Evolutionary conservation across 2,329 filamentous ascomycete species (phyloP).

Genomic region (Phaeophleospora eucalypticola): DNA sequence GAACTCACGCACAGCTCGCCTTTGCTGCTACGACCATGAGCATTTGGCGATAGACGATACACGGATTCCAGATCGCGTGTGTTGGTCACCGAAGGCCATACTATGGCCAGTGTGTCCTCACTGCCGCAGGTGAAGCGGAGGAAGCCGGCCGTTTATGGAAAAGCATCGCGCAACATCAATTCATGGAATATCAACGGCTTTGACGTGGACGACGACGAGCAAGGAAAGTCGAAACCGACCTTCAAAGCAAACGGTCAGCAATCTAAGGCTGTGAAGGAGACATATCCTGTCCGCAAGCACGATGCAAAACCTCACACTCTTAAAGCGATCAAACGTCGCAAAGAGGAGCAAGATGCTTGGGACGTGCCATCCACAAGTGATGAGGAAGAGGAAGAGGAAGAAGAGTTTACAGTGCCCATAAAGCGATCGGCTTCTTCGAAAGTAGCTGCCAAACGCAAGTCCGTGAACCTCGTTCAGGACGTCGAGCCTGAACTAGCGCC

Average conservation of each 20-base stretch:
- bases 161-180: conserved; percentile 16
- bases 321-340: conserved; percentile 11
- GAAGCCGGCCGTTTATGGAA: conserved; percentile 25
- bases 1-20: background rate
- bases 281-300: conserved; percentile 14
- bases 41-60: background rate
- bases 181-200: conserved; percentile 16
- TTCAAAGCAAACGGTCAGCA: background rate
- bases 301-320: conserved; percentile 5
- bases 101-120: conserved; percentile 15
- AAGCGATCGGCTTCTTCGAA: conserved; percentile 16
- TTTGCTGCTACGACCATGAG: background rate
- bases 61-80: background rate
- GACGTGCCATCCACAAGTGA: conserved; percentile 40
- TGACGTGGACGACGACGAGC: conserved; percentile 21
- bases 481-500: conserved; percentile 18
- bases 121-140: conserved; percentile 17
- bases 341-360: conserved; percentile 34
- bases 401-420: conserved; percentile 11
- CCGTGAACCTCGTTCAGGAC: conserved; percentile 9
- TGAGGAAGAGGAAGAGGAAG: conserved; percentile 21
- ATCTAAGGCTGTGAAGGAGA: conserved; percentile 9
- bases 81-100: background rate
- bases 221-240: conserved; percentile 1
- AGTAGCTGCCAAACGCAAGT: conserved; percentile 9